Conservation (phyloP, 257 asterid species). For the Scutellaria baicalensis region DNA sequence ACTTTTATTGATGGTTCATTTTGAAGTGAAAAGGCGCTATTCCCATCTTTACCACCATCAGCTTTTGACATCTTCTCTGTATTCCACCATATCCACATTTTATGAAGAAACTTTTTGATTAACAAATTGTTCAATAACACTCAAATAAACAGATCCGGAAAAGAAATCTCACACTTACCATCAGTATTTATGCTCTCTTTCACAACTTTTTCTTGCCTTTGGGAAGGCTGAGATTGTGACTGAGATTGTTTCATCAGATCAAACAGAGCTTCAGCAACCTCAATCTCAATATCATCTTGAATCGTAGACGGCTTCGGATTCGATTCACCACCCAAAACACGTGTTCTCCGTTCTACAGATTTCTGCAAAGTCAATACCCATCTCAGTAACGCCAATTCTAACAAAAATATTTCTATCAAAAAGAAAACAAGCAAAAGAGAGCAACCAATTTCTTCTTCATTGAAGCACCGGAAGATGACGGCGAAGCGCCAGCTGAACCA, state of each 20-base stretch:
- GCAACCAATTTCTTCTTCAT: conserved; percentile 36
- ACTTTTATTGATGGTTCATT: conserved; percentile 26
- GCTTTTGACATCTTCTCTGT: conserved; percentile 33
- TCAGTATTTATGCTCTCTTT: conserved; percentile 18
- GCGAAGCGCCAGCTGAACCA: conserved; percentile 15
- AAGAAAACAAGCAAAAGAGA: neutral
- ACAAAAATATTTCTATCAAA: neutral
- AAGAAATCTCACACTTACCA: conserved; percentile 14
- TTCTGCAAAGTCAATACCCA: conserved; percentile 29
- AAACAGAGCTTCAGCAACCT: conserved; percentile 71
- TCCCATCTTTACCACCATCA: conserved; percentile 31
- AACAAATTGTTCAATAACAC: neutral
- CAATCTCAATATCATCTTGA: conserved; percentile 59
- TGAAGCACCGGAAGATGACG: conserved; percentile 33
- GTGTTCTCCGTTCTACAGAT: conserved; percentile 22
- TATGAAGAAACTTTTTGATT: conserved; percentile 1
- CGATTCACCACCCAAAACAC: conserved; percentile 7
- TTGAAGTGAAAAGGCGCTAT: conserved; percentile 21
- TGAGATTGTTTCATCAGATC: conserved; percentile 60
- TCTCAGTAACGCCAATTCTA: neutral
- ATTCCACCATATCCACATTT: conserved; percentile 34
- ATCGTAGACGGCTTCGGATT: conserved; percentile 19
- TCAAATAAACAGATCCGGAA: neutral
- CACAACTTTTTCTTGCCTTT: conserved; percentile 13
- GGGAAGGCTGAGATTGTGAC: conserved; percentile 26